Evolutionary conservation across 352 stramenopile species (phyloP).

Genomic region (Blastocystis sp.): DNA sequence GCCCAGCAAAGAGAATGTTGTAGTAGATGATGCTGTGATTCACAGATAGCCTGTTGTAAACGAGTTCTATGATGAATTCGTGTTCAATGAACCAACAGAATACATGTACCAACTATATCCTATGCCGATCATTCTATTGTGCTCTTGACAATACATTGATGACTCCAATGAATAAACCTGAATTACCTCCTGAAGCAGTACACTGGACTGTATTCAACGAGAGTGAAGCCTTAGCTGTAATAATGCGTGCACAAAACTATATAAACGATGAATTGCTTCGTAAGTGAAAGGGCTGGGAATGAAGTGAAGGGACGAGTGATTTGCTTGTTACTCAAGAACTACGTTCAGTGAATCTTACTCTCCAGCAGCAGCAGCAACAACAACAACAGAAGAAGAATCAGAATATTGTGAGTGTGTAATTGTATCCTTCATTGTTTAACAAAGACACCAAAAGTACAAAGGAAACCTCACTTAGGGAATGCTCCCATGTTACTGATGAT

Average conservation of each 20-base stretch:
- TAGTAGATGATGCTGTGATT: background rate
- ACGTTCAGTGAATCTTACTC: background rate
- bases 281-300: background rate
- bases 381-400: background rate
- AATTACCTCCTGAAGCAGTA: background rate
- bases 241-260: constrained; percentile 57
- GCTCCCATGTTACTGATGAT: constrained; percentile 81
- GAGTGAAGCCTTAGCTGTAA: constrained; percentile 2
- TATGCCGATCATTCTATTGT: background rate
- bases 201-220: constrained; percentile 46
- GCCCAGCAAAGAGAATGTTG: constrained; percentile 25
- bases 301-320: background rate
- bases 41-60: constrained; percentile 34
- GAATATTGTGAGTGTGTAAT: background rate
- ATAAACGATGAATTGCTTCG: constrained; percentile 31
- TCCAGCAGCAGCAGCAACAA: background rate
- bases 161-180: constrained; percentile 9
- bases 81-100: constrained; percentile 54
- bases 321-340: background rate
- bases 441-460: constrained; percentile 3
- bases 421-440: constrained; percentile 9
- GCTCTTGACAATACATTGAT: constrained; percentile 12
- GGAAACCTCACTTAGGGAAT: constrained; percentile 74
- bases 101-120: constrained; percentile 60
- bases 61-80: constrained; percentile 50